These are phyloP conservation scores for Russula foetens DNA, from an alignment of 768 basidiomycete species.

Conservation along the genomic window DNA sequence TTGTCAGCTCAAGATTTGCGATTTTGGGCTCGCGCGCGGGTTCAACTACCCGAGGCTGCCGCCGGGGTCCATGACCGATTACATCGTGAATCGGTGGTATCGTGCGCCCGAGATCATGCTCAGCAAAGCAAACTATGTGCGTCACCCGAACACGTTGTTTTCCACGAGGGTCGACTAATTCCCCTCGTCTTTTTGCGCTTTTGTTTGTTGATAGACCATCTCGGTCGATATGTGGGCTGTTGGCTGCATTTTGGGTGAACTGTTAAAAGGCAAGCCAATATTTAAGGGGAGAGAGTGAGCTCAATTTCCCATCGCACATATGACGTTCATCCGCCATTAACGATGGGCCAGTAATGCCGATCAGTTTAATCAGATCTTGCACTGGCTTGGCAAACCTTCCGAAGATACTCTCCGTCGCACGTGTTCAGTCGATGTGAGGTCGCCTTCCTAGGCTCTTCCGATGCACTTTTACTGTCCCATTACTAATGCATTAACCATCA, in stretches of 20 bases:
- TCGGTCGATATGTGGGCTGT: conserved; percentile 96
- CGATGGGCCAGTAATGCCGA: conserved; percentile 76
- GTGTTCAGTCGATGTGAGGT: conserved; percentile 80
- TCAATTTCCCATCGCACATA: background rate
- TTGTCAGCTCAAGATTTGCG: conserved; percentile 97
- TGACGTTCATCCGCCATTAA: background rate
- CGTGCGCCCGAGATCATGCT: conserved; percentile 99
- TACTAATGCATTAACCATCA: conserved; percentile 26
- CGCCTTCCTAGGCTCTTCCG: background rate
- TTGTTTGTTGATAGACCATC: no score
- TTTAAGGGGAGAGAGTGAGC: conserved; percentile 95
- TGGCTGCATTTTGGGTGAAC: conserved; percentile 90
- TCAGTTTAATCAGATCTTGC: conserved; percentile 95
- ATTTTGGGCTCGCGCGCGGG: conserved; percentile 94
- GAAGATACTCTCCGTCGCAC: conserved; percentile 95
- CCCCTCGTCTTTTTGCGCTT: conserved; percentile 41
- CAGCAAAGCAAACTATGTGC: conserved; percentile 88
- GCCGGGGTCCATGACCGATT: conserved; percentile 98
- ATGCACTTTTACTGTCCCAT: background rate
- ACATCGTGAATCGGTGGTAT: conserved; percentile 99
- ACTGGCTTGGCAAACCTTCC: conserved; percentile 93
- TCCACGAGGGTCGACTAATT: background rate
- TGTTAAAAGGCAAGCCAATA: conserved; percentile 91
- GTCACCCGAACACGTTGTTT: conserved; percentile 24
- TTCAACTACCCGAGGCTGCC: conserved; percentile 84